A percentile compares a stretch with the other conserved stretches of the same genome.
These are phyloP conservation scores for Protoeuglena noctilucae DNA, from an alignment of 139 green algal genomes.

Conservation along the genomic window DNA sequence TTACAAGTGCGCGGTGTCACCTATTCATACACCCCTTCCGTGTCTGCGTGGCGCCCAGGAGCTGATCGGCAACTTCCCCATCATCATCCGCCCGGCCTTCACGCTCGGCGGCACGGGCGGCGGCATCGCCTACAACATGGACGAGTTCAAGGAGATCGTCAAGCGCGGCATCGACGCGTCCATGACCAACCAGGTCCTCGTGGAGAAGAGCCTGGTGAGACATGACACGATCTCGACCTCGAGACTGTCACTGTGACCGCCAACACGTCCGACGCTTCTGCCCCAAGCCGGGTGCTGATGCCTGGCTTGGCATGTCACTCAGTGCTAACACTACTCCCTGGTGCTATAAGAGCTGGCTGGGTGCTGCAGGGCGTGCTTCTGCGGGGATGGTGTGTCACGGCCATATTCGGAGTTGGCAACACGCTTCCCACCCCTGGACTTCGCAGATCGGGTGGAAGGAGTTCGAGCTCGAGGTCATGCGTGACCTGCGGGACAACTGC, in stretches of 20 bases:
- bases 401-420: too few species aligned
- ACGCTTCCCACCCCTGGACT: conserved; percentile 4
- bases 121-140: conserved; percentile 97
- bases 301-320: too few species aligned
- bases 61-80: conserved; percentile 63
- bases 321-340: too few species aligned
- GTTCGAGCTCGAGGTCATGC: conserved; percentile 85
- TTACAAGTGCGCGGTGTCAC: background rate
- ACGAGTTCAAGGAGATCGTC: conserved; percentile 84
- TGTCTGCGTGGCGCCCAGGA: too few species aligned
- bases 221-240: too few species aligned
- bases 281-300: conserved; percentile 8
- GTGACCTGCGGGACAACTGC: conserved; percentile 94
- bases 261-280: conserved; percentile 4
- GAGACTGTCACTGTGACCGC: too few species aligned
- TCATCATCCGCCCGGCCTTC: conserved; percentile 98
- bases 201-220: conserved; percentile 84
- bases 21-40: background rate
- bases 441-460: conserved; percentile 99
- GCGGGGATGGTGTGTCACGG: too few species aligned
- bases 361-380: too few species aligned
- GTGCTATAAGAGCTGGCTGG: too few species aligned
- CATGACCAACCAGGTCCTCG: conserved; percentile 77
- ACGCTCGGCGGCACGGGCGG: conserved; percentile 91
- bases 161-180: conserved; percentile 64